Evolutionary conservation across 148 eudicot genomes (phyloP).

Genomic region (Rhododendron mucronatum): DNA sequence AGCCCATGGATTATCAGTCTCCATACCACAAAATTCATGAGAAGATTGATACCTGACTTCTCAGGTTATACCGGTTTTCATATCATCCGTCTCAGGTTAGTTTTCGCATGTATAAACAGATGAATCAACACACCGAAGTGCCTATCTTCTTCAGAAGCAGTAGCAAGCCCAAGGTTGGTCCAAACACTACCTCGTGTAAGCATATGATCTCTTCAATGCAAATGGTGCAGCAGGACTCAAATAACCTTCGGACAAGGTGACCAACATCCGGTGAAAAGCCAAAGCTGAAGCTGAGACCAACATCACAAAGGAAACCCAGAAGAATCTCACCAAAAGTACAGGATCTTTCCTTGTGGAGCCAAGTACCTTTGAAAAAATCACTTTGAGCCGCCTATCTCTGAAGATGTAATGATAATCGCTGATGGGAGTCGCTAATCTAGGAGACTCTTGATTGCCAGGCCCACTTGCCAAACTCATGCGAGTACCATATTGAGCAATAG

Average conservation of each 20-base stretch:
- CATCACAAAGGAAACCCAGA: conserved; percentile 42
- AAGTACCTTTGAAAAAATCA: conserved; percentile 52
- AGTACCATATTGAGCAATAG: conserved; percentile 13
- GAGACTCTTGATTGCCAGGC: conserved; percentile 7
- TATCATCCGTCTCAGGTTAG: not conserved
- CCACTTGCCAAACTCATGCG: conserved; percentile 2
- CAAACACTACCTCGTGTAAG: conserved; percentile 20
- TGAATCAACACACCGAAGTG: not conserved
- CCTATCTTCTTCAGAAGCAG: not conserved
- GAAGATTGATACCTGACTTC: not conserved
- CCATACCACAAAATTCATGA: not conserved
- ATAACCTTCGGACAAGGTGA: conserved; percentile 38
- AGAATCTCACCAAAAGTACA: conserved; percentile 45
- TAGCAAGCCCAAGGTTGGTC: not conserved
- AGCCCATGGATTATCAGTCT: not conserved
- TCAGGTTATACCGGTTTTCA: not conserved
- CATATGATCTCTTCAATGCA: conserved; percentile 33
- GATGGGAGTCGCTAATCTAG: conserved; percentile 23
- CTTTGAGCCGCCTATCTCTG: conserved; percentile 67
- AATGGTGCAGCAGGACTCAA: conserved; percentile 37
- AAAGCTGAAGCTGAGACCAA: conserved; percentile 49
- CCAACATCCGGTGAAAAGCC: conserved; percentile 61
- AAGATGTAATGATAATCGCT: conserved; percentile 43
- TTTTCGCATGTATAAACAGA: not conserved
- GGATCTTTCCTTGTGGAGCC: conserved; percentile 60